Evolutionary conservation across 768 basidiomycete species (phyloP), one percentile per base, ranked within the genome.

Genomic region (Pulveroboletus ravenelii): DNA sequence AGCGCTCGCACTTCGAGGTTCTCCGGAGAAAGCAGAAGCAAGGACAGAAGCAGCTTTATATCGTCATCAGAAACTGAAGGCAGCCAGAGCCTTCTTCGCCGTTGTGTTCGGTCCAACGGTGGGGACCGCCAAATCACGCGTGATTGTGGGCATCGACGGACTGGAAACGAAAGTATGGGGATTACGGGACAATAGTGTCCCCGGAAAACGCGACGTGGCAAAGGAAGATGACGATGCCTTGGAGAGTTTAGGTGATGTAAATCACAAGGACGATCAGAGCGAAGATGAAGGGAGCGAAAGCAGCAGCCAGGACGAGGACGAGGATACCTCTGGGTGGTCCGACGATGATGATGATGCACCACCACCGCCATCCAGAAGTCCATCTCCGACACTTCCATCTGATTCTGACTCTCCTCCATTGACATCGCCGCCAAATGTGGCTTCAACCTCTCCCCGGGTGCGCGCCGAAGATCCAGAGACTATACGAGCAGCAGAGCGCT

Each of bases 71-170:
- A 47, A 35, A 50, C 42, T 13, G 36, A 52, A 57, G 20, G 13
- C 30, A 0, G 46, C 64, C 5, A 74, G 73, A 9, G 79, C 73
- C 1, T 81, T 84, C 58, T 67, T 91, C 14, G 78, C 79, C 0
- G 74, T 89, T 37, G 69, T 84, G 10, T 72, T 90, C 2, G 88
- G 88, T 2, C 80, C 87, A 0, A 85, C 79, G 45, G 62, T 82
- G 4, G 77, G 78, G 13, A 74, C 82, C 0, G 77, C 87, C 3
- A 84, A 77, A 55, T 73, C 83, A 1, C 75, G 76, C 53, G 76
- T 89, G 1, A 63, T 88, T 14, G 71, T 85, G 15, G 83, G 74
- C 0, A 71, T 90, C 3, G 80, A 89, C 62, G 83, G 82, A 0
- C 62, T 89, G 8, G 80, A 85, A 50, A 72, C 73, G 15, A 80